phyloP scores from a whole-genome alignment of 441 rosid species.

The California macrophylla region DNA sequence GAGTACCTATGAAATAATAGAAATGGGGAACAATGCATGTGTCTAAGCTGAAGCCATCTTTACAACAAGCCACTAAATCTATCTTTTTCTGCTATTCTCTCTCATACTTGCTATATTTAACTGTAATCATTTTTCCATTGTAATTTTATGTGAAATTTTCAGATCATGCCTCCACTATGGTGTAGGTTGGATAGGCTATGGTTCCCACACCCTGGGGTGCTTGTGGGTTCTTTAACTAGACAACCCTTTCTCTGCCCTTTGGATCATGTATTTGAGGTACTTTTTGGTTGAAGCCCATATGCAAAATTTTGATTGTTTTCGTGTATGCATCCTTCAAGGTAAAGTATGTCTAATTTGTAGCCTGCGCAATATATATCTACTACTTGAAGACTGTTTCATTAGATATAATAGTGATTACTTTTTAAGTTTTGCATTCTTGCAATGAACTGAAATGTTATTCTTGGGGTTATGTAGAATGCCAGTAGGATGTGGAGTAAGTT shows the following conservation, averaged over 20 bases:
- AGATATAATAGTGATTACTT: no score
- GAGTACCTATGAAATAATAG: neutral
- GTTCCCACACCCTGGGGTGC: constrained; percentile 92
- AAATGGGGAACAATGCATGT: neutral
- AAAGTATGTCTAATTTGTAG: no score
- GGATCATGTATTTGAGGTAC: constrained; percentile 96
- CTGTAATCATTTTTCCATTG: neutral
- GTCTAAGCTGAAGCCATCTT: neutral
- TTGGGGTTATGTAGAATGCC: neutral
- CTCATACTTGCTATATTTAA: neutral
- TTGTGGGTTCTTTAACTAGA: constrained; percentile 68
- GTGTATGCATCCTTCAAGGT: neutral
- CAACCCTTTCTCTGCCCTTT: constrained; percentile 96
- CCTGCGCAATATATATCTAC: no score
- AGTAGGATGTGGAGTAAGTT: no score
- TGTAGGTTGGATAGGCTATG: constrained; percentile 96
- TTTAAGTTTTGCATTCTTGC: neutral
- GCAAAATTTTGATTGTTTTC: no score
- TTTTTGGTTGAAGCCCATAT: constrained; percentile 13
- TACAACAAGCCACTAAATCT: neutral
- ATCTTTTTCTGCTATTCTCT: neutral
- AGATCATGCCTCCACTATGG: constrained; percentile 98
- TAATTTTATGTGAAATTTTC: constrained; percentile 20
- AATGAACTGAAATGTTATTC: neutral
- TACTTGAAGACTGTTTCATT: no score